Evolutionary conservation across 768 basidiomycete species (phyloP), one percentile per base, ranked within the genome.

Genomic region (Podaxis rugospora): DNA sequence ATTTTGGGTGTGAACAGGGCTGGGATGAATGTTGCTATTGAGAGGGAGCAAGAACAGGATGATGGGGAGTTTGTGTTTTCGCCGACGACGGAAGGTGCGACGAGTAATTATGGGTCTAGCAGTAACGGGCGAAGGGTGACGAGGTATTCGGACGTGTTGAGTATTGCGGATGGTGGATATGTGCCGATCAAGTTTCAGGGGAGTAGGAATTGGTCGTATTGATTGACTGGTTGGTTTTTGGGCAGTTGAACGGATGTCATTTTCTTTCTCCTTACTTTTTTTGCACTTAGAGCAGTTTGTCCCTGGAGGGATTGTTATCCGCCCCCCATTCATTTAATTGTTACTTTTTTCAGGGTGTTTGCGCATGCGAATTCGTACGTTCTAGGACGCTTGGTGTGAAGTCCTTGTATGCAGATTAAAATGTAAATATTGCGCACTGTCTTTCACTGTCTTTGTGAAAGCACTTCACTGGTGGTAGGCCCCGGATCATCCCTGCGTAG

Each of bases 131-230:
- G 44, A 14, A 66, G 66, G 40, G 66, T 73, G 18, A 55, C 71
- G 55, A 69, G 70, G 7, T 9, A 9, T 32, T 32, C 32, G 32
- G 32, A 32, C 37, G 71, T 75, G 44, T 59, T 75, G 56, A 72
- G 68, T 11, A 65, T 72, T 46, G 72, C 70, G 57, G 69, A 72
- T 66, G 62, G 59, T 0, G 46, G 63, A 25, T 57, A 58, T 32
- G 54, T 62, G 54, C 51, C 59, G 23, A 59, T 59, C 27, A 44
- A 25, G 46, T 46, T 60, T 5, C 50, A 58, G 57, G 32, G 35
- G n/a, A 47, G 55, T 18, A 53, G 39, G 25, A 59, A 53, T n/a
- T 36, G 27, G 27, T 53, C 21, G 6, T 53, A 16, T 54, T 53
- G 44, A 47, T 35, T 27, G 25, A 9, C 7, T 52, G 16, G 18